Evolutionary conservation across 352 stramenopile species (phyloP).

Genomic region (Phytophthora meadii): DNA sequence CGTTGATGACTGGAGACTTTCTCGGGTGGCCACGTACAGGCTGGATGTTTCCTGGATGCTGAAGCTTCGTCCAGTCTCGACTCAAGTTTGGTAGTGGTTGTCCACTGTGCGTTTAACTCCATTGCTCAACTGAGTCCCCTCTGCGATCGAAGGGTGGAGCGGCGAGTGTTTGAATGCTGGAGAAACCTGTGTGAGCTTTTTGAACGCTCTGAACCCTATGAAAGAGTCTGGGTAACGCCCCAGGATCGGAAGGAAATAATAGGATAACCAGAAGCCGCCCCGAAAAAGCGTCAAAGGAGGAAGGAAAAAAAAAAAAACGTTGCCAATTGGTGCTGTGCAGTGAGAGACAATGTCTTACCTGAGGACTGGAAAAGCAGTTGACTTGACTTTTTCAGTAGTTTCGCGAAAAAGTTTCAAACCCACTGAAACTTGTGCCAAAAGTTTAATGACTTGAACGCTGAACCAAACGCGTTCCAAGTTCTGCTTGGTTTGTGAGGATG

Average conservation of each 20-base stretch:
- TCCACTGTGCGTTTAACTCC: conserved; percentile 35
- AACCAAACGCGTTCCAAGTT: not conserved
- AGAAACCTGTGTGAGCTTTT: conserved; percentile 6
- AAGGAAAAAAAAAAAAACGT: conserved; percentile 14
- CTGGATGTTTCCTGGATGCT: conserved; percentile 17
- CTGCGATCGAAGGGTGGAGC: conserved; percentile 43
- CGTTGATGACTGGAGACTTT: conserved; percentile 15
- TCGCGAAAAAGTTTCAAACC: conserved; percentile 4
- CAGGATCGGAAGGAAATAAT: conserved; percentile 19
- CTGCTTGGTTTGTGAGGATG: conserved; percentile 4
- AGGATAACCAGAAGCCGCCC: conserved; percentile 25
- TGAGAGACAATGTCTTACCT: conserved; percentile 18
- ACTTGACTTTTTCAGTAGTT: conserved; percentile 9
- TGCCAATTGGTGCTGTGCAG: conserved; percentile 3
- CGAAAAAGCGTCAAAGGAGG: conserved; percentile 25
- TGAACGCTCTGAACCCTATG: conserved; percentile 20
- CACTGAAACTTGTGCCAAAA: conserved; percentile 1
- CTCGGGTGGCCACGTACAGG: conserved; percentile 37
- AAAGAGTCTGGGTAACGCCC: conserved; percentile 29
- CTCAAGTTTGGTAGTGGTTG: conserved; percentile 33
- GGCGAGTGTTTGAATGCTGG: conserved; percentile 41
- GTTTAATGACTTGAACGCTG: not conserved
- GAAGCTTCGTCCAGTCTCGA: conserved; percentile 26
- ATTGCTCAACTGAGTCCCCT: conserved; percentile 32
- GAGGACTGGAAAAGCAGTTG: conserved; percentile 4